These are phyloP conservation scores for Colletotrichum tofieldiae DNA, from an alignment of 2,329 filamentous ascomycete species.

Conservation along the genomic window DNA sequence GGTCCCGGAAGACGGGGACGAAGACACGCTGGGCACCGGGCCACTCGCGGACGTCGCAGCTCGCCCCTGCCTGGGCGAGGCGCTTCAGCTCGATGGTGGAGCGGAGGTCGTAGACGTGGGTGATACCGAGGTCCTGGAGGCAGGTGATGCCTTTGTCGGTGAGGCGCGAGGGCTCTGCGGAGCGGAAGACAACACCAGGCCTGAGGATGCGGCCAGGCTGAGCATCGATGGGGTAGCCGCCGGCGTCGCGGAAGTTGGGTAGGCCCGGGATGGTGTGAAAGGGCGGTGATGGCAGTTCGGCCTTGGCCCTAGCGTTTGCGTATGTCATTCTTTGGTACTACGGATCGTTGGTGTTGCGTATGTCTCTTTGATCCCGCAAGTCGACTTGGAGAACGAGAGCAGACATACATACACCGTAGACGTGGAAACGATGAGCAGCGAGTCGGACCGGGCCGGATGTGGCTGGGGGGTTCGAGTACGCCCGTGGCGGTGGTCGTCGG, in stretches of 20 bases:
- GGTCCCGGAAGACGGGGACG: conserved; percentile 75
- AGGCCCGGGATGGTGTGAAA: conserved; percentile 71
- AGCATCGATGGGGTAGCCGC: conserved; percentile 67
- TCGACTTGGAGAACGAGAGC: not conserved
- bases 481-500: not conserved
- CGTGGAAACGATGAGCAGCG: not conserved
- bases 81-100: conserved; percentile 72
- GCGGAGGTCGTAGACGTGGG: conserved; percentile 78
- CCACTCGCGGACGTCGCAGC: conserved; percentile 50
- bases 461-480: not conserved
- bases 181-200: conserved; percentile 74
- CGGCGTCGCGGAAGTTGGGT: conserved; percentile 79
- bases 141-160: conserved; percentile 67
- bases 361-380: not conserved
- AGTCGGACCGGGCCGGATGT: not conserved
- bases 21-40: conserved; percentile 67
- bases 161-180: conserved; percentile 75
- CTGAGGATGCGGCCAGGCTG: conserved; percentile 60
- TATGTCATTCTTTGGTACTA: conserved; percentile 3
- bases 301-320: not conserved
- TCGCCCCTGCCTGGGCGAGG: conserved; percentile 45
- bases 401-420: not conserved
- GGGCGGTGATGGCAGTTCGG: conserved; percentile 54
- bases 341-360: not conserved
- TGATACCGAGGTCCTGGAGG: conserved; percentile 72